These are phyloP conservation scores for Pyrenophora seminiperda DNA, from an alignment of 2,329 filamentous ascomycete species.

Conservation along the genomic window DNA sequence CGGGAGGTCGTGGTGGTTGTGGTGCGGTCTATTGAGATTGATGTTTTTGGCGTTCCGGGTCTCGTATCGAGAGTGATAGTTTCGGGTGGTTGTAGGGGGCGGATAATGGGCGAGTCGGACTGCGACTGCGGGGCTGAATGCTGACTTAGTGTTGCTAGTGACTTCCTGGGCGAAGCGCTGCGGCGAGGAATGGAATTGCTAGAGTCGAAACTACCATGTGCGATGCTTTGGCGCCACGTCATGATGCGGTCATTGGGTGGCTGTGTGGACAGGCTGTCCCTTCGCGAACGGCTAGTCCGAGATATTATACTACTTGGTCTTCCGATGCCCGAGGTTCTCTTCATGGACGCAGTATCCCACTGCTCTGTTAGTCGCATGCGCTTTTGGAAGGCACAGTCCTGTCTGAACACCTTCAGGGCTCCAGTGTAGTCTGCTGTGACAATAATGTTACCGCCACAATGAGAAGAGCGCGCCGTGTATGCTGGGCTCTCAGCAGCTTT, in stretches of 20 bases:
- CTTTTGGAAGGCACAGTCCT: constrained; percentile 87
- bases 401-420: constrained; percentile 90
- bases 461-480: constrained; percentile 76
- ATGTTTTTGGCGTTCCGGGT: constrained; percentile 30
- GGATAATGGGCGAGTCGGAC: constrained; percentile 26
- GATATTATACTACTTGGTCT: constrained; percentile 61
- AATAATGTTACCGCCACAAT: constrained; percentile 85
- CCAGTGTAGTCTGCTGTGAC: constrained; percentile 88
- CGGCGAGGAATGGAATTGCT: constrained; percentile 37
- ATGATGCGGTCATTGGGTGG: constrained; percentile 77
- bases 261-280: constrained; percentile 53
- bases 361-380: constrained; percentile 65
- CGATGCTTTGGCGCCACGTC: constrained; percentile 79
- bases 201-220: constrained; percentile 57
- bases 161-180: constrained; percentile 57
- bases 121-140: constrained; percentile 9
- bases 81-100: constrained; percentile 16
- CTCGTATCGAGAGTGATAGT: constrained; percentile 22
- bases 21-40: constrained; percentile 17
- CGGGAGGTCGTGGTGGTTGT: constrained; percentile 11
- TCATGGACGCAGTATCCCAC: constrained; percentile 77
- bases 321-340: constrained; percentile 63
- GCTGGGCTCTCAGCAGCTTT: constrained; percentile 70
- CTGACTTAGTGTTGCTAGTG: constrained; percentile 33
- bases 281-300: constrained; percentile 56